phyloP scores from a whole-genome alignment of 352 stramenopile genomes.

The Globisporangium uncinulatum region DNA sequence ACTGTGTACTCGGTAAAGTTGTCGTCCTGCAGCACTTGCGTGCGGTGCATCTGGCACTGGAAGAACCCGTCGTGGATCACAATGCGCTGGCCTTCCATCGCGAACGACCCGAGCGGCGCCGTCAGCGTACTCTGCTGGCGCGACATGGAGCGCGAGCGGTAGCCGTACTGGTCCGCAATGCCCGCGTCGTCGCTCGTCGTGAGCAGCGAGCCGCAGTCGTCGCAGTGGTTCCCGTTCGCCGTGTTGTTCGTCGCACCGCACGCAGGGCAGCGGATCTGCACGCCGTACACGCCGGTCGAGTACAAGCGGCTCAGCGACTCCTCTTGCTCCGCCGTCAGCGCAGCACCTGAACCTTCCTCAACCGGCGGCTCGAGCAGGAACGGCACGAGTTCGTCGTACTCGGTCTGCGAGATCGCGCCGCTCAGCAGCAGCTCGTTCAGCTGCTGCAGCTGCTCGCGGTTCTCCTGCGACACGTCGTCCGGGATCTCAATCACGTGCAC shows the following conservation, averaged over 20 bases:
- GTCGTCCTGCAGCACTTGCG: conserved; percentile 83
- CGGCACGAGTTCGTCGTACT: conserved; percentile 87
- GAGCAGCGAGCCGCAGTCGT: conserved; percentile 79
- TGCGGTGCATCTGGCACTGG: conserved; percentile 80
- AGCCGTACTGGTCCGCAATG: conserved; percentile 45
- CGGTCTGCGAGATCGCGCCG: conserved; percentile 72
- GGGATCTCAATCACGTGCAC: conserved; percentile 83
- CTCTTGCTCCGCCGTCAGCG: conserved; percentile 72
- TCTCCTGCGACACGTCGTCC: conserved; percentile 77
- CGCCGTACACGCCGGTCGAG: conserved; percentile 67
- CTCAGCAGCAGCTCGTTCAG: conserved; percentile 81
- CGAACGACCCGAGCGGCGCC: conserved; percentile 68
- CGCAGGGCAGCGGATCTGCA: conserved; percentile 83
- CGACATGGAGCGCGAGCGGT: conserved; percentile 51
- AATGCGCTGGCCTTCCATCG: conserved; percentile 69
- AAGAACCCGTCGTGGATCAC: conserved; percentile 86
- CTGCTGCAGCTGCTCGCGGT: conserved; percentile 82
- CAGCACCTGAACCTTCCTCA: conserved; percentile 50
- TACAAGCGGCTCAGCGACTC: conserved; percentile 80
- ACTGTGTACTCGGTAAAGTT: conserved; percentile 88
- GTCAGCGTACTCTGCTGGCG: conserved; percentile 58
- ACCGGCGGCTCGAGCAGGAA: conserved; percentile 73
- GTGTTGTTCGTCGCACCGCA: conserved; percentile 87
- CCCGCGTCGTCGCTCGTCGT: conserved; percentile 66
- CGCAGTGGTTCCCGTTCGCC: conserved; percentile 83